Conservation (phyloP, 139 green algal species). For the Closterium sp. region DNA sequence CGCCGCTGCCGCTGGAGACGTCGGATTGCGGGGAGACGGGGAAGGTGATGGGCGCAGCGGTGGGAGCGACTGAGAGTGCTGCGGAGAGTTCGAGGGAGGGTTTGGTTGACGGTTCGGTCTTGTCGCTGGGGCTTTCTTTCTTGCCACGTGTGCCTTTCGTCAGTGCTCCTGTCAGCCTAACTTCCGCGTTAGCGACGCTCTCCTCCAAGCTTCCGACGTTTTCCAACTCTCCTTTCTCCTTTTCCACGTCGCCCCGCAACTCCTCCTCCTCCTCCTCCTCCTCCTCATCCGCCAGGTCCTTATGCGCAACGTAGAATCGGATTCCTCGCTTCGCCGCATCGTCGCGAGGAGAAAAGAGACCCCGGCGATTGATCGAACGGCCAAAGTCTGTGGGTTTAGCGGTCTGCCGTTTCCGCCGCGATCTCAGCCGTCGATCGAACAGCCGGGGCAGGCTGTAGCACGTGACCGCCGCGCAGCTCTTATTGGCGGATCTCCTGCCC, state of each 20-base stretch:
- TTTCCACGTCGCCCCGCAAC: neutral
- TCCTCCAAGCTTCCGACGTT: neutral
- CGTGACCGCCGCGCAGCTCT: neutral
- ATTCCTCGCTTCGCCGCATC: neutral
- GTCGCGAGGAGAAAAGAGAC: neutral
- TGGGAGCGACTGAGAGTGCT: neutral
- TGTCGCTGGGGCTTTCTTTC: neutral
- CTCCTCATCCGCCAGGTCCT: too few species aligned
- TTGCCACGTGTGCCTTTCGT: neutral
- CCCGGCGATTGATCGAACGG: neutral
- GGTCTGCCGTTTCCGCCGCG: neutral
- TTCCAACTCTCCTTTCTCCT: neutral
- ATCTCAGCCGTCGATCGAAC: neutral
- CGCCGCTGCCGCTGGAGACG: neutral
- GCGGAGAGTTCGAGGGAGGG: neutral
- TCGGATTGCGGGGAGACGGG: neutral
- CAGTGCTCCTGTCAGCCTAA: neutral
- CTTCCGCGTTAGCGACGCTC: neutral
- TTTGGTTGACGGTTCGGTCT: neutral
- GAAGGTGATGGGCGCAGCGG: neutral
- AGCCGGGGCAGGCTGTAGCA: neutral
- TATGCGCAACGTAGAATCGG: neutral
- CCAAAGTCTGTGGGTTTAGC: neutral
- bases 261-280: neutral
- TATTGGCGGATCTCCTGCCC: neutral